phyloP scores from a whole-genome alignment of 768 basidiomycete species.

The Lyophyllum semitale region DNA sequence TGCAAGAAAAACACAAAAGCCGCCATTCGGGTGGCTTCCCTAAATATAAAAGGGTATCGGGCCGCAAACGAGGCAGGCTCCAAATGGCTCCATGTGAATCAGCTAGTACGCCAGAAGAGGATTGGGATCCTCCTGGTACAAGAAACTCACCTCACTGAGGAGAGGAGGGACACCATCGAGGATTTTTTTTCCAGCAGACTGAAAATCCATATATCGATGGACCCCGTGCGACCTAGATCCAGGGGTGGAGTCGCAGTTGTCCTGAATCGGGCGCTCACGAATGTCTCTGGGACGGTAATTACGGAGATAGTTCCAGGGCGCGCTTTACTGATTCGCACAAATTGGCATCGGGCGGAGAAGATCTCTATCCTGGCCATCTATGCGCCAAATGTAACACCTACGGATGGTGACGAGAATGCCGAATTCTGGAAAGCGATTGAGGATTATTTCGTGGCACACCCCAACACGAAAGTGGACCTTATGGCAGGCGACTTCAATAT shows the following conservation, averaged over 20 bases:
- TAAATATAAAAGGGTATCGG: constrained; percentile 3
- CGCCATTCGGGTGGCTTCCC: not conserved
- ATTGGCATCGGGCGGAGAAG: not conserved
- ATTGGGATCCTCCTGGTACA: not conserved
- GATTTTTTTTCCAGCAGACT: not conserved
- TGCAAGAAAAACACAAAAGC: constrained; percentile 1
- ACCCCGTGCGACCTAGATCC: not conserved
- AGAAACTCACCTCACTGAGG: not conserved
- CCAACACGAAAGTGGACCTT: constrained; percentile 25
- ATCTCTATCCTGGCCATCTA: not conserved
- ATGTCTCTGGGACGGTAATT: not conserved
- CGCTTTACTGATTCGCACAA: not conserved
- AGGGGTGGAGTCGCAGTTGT: not conserved
- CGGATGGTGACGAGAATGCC: not conserved
- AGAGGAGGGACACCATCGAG: not conserved
- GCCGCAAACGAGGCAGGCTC: not conserved
- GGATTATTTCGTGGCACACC: not conserved
- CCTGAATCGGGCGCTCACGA: not conserved
- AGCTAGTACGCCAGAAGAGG: not conserved
- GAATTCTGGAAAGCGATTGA: not conserved
- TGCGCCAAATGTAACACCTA: not conserved
- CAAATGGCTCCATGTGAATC: constrained; percentile 5
- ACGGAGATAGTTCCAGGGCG: not conserved
- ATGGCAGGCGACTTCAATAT: constrained; percentile 46
- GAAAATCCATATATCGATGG: not conserved